Evolutionary conservation across 1,284 basidiomycete species (phyloP), one percentile per base, ranked within the genome.

Genomic region (Cryptococcus hybrid): DNA sequence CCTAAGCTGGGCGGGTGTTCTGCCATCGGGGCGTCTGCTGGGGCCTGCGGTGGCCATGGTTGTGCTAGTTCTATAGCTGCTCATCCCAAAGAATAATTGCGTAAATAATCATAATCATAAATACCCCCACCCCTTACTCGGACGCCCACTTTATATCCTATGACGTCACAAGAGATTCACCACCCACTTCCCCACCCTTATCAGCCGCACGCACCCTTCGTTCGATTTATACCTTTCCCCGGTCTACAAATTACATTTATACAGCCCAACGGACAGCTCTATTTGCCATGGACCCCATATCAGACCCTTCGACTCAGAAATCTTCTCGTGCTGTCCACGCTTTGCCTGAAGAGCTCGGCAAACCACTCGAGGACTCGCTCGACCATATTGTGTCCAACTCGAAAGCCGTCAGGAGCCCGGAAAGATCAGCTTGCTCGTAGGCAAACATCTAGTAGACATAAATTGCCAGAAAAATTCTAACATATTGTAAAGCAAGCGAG

Each of bases 361-460:
- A 58, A 51, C 64, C 68, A 3, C 65, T 75, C 15, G 67, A 71
- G 56, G 65, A 71, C 24, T 67, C 65, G 1, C 54, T 75, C 11
- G 57, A 60, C 38, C 64, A 71, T 51, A 42, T 75, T 13, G 69
- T 75, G 5, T 61, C 57, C 13, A 59, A 70, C 37, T 64, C 64
- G 7, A 13, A 40, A 12, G 38, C 52, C 1, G 43, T 55, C 12
- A 40, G 24, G 18, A 61, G 57, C 55, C 3, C 30, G 47, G 4
- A 62, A 62, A 52, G 65, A 70, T 53, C 50, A 61, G 44, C 66
- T 67, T 37, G 70, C 69, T 55, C 67, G 71, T 71, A 39, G 51
- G 69, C 66, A 7, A 13, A n/a, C 3, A 7, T 12, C 30, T 15
- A 12, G 9, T 36, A 9, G 1, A 38, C 13, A 34, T 8, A 30